Evolutionary conservation across 495 filamentous ascomycete species (phyloP), one percentile per base, ranked within the genome.

Genomic region (Amphirosellinia nigrospora): DNA sequence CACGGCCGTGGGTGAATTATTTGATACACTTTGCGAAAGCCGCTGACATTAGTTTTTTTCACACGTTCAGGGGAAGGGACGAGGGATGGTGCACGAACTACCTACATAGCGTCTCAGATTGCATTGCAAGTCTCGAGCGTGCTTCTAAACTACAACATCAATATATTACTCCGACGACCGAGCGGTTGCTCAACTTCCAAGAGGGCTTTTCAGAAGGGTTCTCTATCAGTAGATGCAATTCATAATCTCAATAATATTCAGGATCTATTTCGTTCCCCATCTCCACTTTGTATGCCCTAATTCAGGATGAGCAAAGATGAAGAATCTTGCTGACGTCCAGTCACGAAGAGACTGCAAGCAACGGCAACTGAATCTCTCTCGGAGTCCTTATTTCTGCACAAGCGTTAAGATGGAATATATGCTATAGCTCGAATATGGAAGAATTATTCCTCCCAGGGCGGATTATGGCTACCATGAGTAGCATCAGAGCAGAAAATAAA

Each of bases 141-240:
- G n/a, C n/a, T n/a, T n/a, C n/a, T n/a, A n/a, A n/a, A n/a, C n/a
- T n/a, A n/a, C n/a, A n/a, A n/a, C n/a, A n/a, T n/a, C n/a, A n/a
- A n/a, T n/a, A 85, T 16, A 82, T 86, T 64, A 90, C 85, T 30
- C 88, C 87, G 15, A 83, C 80, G 30, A 81, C 76, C 5, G 62
- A 66, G 13, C 1, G 87, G 74, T n/a, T 80, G 75, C 0, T 81
- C 76, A 45, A 88, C 81, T 32, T 82, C 79, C 4, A 75, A 74
- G 0, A 89, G 79, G 1, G 84, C 81, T 70, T 70, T 11, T 65
- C 56, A 15, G 79, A 84, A 0, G 86, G 85, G 61, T 89, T 88
- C 3, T 84, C 80, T 28, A 89, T 76, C 60, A 91, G 81, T 1
- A 89, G 74, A 72, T 91, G 88, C 75, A 89, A 89, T n/a, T 81